Evolutionary conservation across 2,329 filamentous ascomycete genomes (phyloP).

Genomic region (Diaporthe vaccinii): DNA sequence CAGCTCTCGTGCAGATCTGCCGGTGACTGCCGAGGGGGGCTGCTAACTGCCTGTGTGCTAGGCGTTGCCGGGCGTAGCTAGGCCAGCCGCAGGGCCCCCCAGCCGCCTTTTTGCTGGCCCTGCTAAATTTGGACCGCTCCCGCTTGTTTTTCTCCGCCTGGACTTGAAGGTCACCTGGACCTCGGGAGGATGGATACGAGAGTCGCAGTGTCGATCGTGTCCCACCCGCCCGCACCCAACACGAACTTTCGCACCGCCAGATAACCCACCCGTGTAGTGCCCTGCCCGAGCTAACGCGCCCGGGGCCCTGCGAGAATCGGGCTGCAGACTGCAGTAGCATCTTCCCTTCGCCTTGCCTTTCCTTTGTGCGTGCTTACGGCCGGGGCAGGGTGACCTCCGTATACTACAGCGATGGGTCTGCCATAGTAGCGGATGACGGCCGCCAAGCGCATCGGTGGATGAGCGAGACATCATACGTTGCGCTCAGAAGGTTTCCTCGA

Average conservation of each 20-base stretch:
- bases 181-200: conserved; percentile 38
- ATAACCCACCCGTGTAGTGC: conserved; percentile 23
- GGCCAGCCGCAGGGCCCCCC: neutral
- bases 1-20: conserved; percentile 26
- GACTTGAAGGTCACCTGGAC: conserved; percentile 15
- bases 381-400: neutral
- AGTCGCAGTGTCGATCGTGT: conserved; percentile 36
- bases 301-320: neutral
- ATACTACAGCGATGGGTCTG: neutral
- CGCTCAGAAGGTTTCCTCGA: conserved; percentile 24
- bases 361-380: neutral
- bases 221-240: conserved; percentile 29
- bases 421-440: conserved; percentile 30
- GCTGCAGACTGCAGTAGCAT: conserved; percentile 14
- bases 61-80: neutral
- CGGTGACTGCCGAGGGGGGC: conserved; percentile 5
- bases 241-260: conserved; percentile 30
- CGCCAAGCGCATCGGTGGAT: conserved; percentile 26
- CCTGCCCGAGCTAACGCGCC: neutral
- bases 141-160: conserved; percentile 1
- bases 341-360: neutral
- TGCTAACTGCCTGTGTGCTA: neutral
- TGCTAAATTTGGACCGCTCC: conserved; percentile 4
- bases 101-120: neutral
- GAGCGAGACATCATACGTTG: conserved; percentile 33